Evolutionary conservation across 805 yeast species (phyloP), one percentile per base, ranked within the genome.

Genomic region (Komagataella kurtzmanii): DNA sequence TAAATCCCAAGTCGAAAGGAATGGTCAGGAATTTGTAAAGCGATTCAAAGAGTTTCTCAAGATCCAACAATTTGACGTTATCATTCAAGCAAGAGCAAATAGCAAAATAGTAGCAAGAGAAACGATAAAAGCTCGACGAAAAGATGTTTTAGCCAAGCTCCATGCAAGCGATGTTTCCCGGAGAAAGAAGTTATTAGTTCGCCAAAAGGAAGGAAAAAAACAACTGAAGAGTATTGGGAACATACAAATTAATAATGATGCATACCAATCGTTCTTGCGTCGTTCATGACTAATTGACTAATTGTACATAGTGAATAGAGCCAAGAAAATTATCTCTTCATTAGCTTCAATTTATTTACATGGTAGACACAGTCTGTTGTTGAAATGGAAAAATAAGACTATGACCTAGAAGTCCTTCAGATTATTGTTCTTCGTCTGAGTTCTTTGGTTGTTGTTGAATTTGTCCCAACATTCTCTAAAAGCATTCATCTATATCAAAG

Each of bases 131-230:
- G 98, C 98, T 5, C 79, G 88, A 62, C 73, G 97, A 54, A 91
- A 91, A 67, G 98, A 91, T 66, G 99, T 91, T n/a, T 73, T 93
- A 52, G 96, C 93, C 24, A 86, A 81, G 61, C 70, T 93, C 54
- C 98, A 91, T 66, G 99, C 98, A 0, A 82, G 96, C 17, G 99
- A 91, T 70, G 79, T 90, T 40, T 78, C 95, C 0, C 76, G 99
- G 69, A 75, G 96, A 55, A 89, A 89, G 72, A 91, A 91, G 67
- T 74, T 91, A 57, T 71, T 91, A 51, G 88, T 77, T 52, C 84
- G 85, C 59, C 99, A 91, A 61, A 91, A 90, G 65, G 96, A 88
- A 62, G 99, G 99, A 44, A 93, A 93, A 68, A 88, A 85, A 66
- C 76, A 75, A 55, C 74, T 91, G 83, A 84, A 85, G 65, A 73